A percentile compares a stretch with the other conserved stretches of the same genome.
Evolutionary conservation across 2,329 filamentous ascomycete genomes (phyloP).

Genomic region (Epichloe coenophiala): DNA sequence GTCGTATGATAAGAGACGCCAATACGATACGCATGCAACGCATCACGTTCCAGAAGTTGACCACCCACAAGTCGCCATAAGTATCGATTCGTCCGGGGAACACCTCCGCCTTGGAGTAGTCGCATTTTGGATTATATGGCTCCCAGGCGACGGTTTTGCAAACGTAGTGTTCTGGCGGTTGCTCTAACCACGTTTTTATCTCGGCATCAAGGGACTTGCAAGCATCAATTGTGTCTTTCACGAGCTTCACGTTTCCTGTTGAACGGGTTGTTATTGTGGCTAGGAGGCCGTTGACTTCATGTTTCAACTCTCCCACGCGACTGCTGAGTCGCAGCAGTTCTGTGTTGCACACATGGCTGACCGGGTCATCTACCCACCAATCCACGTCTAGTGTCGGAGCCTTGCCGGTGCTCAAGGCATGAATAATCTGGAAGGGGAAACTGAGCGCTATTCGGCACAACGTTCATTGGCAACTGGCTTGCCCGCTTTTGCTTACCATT

Average conservation of each 20-base stretch:
- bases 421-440: constrained; percentile 31
- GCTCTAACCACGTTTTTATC: constrained; percentile 33
- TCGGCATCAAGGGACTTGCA: constrained; percentile 39
- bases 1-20: constrained; percentile 39
- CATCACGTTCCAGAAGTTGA: constrained; percentile 40
- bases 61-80: constrained; percentile 45
- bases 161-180: constrained; percentile 33
- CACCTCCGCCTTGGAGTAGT: constrained; percentile 38
- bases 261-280: constrained; percentile 26
- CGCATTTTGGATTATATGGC: constrained; percentile 33
- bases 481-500: constrained; percentile 27
- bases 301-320: constrained; percentile 37
- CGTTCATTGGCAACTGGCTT: too few relatives aligned
- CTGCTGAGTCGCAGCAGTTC: constrained; percentile 37
- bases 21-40: constrained; percentile 39
- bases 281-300: constrained; percentile 37
- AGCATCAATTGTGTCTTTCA: constrained; percentile 36
- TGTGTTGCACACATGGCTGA: constrained; percentile 31
- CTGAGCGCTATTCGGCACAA: neutral
- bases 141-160: constrained; percentile 42
- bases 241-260: constrained; percentile 34
- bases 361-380: constrained; percentile 42
- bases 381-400: constrained; percentile 37
- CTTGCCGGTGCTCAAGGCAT: constrained; percentile 38
- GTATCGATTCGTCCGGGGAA: constrained; percentile 47